These are phyloP conservation scores for Monosporascus ibericus DNA, from an alignment of 2,329 filamentous ascomycete genomes.

Conservation along the genomic window DNA sequence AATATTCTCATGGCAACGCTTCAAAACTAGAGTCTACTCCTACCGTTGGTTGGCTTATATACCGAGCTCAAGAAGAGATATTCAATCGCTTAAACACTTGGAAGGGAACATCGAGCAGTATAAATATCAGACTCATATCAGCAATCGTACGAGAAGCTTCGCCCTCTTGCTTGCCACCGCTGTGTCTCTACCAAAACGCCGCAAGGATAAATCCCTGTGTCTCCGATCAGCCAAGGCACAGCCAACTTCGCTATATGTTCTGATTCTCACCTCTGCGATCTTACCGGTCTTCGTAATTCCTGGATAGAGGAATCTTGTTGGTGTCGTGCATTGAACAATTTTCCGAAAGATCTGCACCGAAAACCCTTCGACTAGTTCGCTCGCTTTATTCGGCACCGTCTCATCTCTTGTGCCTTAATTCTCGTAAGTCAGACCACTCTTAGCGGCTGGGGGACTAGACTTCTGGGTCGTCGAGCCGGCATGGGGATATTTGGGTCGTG, in stretches of 20 bases:
- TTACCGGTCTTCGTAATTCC: slow-evolving; percentile 1
- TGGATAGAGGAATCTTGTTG: slow-evolving; percentile 9
- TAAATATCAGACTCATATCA: slow-evolving; percentile 9
- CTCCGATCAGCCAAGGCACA: background rate
- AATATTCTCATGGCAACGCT: slow-evolving; percentile 17
- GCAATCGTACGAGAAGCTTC: slow-evolving; percentile 6
- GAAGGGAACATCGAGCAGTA: slow-evolving; percentile 21
- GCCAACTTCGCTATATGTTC: background rate
- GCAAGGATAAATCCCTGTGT: background rate
- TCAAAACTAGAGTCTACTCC: slow-evolving; percentile 13
- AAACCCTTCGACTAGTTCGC: slow-evolving; percentile 19
- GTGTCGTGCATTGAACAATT: slow-evolving; percentile 10
- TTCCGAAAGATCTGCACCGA: slow-evolving; percentile 19
- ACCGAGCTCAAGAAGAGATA: slow-evolving; percentile 22
- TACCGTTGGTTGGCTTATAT: slow-evolving; percentile 16
- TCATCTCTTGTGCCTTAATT: slow-evolving; percentile 18
- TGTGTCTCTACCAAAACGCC: no score
- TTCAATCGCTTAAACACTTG: slow-evolving; percentile 30
- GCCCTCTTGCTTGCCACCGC: slow-evolving; percentile 1
- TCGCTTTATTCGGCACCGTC: slow-evolving; percentile 24
- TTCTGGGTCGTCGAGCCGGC: slow-evolving; percentile 1
- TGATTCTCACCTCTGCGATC: slow-evolving; percentile 9
- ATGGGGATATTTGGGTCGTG: slow-evolving; percentile 1
- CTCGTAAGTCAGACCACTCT: background rate
- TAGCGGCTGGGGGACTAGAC: background rate